Conservation (phyloP, 495 filamentous ascomycete species). For the Penicillium mononematosum region DNA sequence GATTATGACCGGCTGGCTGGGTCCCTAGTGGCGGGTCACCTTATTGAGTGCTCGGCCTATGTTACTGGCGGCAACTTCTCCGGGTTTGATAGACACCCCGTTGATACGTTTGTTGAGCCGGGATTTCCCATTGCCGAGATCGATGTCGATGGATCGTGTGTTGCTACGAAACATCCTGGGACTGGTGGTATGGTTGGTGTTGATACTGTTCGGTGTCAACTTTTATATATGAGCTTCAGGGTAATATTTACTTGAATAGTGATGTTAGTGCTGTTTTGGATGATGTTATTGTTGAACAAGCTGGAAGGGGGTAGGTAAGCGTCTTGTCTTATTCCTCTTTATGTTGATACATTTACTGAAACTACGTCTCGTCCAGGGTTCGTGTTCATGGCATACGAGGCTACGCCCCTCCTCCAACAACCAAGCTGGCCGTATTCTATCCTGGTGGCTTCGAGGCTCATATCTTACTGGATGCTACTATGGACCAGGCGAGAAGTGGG, state of each 20-base stretch:
- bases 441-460: conserved; percentile 48
- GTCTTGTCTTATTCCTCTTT: not conserved
- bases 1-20: conserved; percentile 45
- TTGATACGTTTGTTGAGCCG: conserved; percentile 35
- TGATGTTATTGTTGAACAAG: conserved; percentile 37
- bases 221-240: conserved; percentile 60
- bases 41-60: conserved; percentile 54
- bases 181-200: conserved; percentile 27
- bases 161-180: conserved; percentile 29
- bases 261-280: conserved; percentile 52
- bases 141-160: conserved; percentile 26
- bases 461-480: conserved; percentile 40
- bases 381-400: conserved; percentile 44
- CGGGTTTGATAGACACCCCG: conserved; percentile 41
- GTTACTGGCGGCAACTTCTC: conserved; percentile 54
- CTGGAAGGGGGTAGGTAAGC: conserved; percentile 26
- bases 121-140: conserved; percentile 44
- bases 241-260: conserved; percentile 50
- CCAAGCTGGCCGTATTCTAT: conserved; percentile 53
- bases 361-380: conserved; percentile 27
- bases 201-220: conserved; percentile 50
- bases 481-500: conserved; percentile 41
- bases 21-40: conserved; percentile 47
- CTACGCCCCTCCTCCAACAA: conserved; percentile 51
- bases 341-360: not conserved